phyloP scores from a whole-genome alignment of 495 filamentous ascomycete species.

The Penicillium bovifimosum region DNA sequence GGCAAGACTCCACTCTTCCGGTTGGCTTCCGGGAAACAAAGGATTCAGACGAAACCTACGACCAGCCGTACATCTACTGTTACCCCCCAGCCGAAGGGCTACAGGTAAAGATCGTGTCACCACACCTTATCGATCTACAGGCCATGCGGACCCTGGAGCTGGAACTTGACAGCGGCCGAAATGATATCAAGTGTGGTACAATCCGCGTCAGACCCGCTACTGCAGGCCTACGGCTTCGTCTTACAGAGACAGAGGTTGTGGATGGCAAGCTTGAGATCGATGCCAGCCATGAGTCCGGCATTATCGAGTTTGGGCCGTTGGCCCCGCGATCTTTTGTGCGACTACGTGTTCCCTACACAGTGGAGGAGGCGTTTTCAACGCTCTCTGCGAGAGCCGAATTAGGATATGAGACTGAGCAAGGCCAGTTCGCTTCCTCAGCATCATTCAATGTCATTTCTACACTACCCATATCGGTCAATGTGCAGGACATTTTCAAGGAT shows the following conservation, averaged over 20 bases:
- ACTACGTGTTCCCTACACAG: conserved; percentile 74
- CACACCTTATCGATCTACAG: conserved; percentile 62
- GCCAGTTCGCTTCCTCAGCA: conserved; percentile 62
- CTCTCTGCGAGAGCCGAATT: conserved; percentile 74
- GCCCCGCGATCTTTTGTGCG: conserved; percentile 41
- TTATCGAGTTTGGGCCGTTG: conserved; percentile 59
- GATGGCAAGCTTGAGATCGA: conserved; percentile 48
- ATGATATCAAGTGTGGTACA: conserved; percentile 61
- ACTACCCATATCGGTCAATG: conserved; percentile 86
- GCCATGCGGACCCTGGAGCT: conserved; percentile 70
- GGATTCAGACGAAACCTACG: conserved; percentile 31
- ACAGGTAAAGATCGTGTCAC: conserved; percentile 42
- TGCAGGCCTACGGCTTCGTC: conserved; percentile 79
- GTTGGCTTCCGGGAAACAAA: conserved; percentile 40
- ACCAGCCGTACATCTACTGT: conserved; percentile 43
- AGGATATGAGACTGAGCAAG: conserved; percentile 67
- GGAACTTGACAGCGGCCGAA: conserved; percentile 68
- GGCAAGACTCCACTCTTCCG: conserved; percentile 30
- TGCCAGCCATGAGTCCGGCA: conserved; percentile 58
- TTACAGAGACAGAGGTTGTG: conserved; percentile 58
- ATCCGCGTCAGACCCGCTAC: conserved; percentile 75
- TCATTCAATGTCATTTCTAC: conserved; percentile 60
- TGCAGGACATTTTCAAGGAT: conserved; percentile 92
- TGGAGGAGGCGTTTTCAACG: conserved; percentile 69
- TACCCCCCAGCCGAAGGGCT: conserved; percentile 46